Percentiles rank a stretch among this genome's conserved stretches.
Evolutionary conservation across 1,139 yeast genomes (phyloP).

Genomic region (Lodderomyces margitis): DNA sequence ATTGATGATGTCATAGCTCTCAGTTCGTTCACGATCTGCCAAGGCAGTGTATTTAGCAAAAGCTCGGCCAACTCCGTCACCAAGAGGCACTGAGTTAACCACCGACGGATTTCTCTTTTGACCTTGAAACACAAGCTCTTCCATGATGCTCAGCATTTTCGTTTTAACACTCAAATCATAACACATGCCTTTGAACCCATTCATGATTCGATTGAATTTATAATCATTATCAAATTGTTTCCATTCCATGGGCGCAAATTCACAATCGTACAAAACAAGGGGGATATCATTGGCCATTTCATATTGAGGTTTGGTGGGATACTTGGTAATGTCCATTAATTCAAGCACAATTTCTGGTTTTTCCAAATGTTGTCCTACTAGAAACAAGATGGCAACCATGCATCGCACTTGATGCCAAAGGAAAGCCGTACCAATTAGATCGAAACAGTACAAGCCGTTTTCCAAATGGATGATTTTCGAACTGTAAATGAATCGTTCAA

Average conservation of each 20-base stretch:
- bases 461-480: conserved; percentile 48
- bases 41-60: conserved; percentile 59
- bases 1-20: conserved; percentile 64
- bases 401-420: conserved; percentile 98
- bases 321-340: conserved; percentile 55
- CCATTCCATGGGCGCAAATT: conserved; percentile 76
- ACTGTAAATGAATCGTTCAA: conserved; percentile 52
- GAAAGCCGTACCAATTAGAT: conserved; percentile 85
- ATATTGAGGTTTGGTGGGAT: conserved; percentile 73
- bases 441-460: conserved; percentile 58
- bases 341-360: conserved; percentile 52
- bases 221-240: conserved; percentile 18
- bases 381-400: conserved; percentile 80
- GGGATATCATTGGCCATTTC: conserved; percentile 96
- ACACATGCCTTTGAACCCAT: conserved; percentile 29
- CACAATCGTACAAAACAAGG: conserved; percentile 81
- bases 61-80: conserved; percentile 70
- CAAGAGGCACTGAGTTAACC: conserved; percentile 43
- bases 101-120: conserved; percentile 11
- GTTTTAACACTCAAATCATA: conserved; percentile 39
- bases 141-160: conserved; percentile 32
- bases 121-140: conserved; percentile 10
- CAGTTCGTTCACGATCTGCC: conserved; percentile 55
- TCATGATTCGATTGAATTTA: conserved; percentile 24
- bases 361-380: conserved; percentile 80